phyloP scores from a whole-genome alignment of 2,329 filamentous ascomycete species.

The Calonectria ilicicola region DNA sequence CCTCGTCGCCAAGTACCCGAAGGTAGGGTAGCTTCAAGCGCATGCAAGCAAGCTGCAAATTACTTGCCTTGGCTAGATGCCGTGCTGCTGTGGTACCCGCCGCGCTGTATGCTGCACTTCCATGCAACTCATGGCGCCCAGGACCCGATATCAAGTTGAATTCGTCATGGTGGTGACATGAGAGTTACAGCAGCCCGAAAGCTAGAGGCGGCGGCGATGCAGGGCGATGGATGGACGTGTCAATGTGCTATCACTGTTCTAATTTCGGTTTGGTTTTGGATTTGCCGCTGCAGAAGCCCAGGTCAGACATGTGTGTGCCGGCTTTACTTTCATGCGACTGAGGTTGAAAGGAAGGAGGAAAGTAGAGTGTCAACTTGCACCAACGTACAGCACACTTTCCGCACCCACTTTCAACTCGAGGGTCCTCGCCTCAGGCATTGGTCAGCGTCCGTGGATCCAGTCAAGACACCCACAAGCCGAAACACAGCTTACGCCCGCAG shows the following conservation, averaged over 20 bases:
- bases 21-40: not conserved
- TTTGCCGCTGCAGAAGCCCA: conserved; percentile 7
- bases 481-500: conserved; percentile 10
- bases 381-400: not conserved
- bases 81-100: conserved; percentile 15
- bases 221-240: not conserved
- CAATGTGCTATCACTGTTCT: not conserved
- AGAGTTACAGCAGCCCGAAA: not conserved
- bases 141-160: not conserved
- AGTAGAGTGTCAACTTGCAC: not conserved
- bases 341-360: conserved; percentile 6
- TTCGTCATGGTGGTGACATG: not conserved
- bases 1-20: not conserved
- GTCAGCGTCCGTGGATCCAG: not conserved
- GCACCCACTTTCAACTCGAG: conserved; percentile 4
- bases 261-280: not conserved
- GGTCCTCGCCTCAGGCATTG: not conserved
- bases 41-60: conserved; percentile 8
- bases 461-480: conserved; percentile 9
- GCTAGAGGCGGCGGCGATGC: not conserved
- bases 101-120: not conserved
- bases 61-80: not conserved
- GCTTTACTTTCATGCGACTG: conserved; percentile 11
- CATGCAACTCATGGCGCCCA: conserved; percentile 3
- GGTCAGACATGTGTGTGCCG: conserved; percentile 19